Conservation (phyloP, 345 rosid species). For the Adansonia digitata region DNA sequence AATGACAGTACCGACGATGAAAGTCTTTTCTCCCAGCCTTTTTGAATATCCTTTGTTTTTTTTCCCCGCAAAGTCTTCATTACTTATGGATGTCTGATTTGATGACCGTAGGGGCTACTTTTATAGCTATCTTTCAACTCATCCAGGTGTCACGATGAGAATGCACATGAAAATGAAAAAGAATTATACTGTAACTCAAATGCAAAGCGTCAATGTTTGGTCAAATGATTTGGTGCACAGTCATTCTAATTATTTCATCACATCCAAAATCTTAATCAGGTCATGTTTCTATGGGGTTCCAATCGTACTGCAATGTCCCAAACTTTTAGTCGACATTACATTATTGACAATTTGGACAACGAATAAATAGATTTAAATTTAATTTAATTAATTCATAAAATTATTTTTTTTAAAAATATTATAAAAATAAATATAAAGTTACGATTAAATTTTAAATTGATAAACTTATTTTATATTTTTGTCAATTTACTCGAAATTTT, state of each 20-base stretch:
- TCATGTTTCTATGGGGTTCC: neutral
- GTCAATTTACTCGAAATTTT: too few species aligned
- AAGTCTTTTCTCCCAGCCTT: neutral
- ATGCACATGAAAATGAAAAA: neutral
- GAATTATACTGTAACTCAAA: neutral
- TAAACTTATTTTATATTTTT: too few species aligned
- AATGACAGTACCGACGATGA: conserved; percentile 5
- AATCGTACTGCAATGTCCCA: neutral
- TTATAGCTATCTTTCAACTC: neutral
- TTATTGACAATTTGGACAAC: neutral
- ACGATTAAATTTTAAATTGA: too few species aligned
- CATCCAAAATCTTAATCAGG: neutral
- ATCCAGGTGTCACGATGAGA: conserved; percentile 11
- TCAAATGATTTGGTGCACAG: too few species aligned
- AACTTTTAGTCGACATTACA: neutral
- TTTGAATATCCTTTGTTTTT: neutral
- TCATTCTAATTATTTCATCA: too few species aligned
- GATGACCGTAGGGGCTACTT: neutral
- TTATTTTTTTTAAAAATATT: too few species aligned
- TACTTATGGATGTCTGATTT: conserved; percentile 7
- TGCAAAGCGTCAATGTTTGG: neutral
- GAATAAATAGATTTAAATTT: too few species aligned
- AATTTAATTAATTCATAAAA: too few species aligned
- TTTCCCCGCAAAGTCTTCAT: neutral
- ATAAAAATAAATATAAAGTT: too few species aligned